Evolutionary conservation across 2,329 filamentous ascomycete genomes (phyloP).

Genomic region (Teratosphaeria destructans): DNA sequence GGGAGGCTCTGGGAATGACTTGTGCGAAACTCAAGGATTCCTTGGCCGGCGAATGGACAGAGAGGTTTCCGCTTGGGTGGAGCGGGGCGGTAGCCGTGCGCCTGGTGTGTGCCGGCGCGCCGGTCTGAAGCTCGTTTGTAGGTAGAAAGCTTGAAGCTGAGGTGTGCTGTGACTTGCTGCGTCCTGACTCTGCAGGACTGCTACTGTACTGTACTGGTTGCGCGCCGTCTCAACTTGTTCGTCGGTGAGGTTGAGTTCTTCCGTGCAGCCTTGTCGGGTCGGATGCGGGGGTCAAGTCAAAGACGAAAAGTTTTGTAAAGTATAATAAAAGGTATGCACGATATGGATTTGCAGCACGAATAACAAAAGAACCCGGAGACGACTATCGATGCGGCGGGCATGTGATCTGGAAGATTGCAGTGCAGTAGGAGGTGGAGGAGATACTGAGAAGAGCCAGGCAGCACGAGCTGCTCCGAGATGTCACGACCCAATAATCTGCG

Average conservation of each 20-base stretch:
- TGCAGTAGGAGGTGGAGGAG: background rate
- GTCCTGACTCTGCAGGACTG: background rate
- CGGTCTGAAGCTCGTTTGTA: background rate
- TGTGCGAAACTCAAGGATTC: conserved; percentile 2
- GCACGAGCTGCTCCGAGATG: background rate
- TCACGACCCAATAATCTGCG: background rate
- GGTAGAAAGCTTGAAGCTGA: background rate
- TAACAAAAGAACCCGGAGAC: background rate
- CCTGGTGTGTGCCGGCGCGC: background rate
- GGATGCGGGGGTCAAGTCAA: background rate
- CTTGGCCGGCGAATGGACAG: conserved; percentile 1
- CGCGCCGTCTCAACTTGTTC: background rate
- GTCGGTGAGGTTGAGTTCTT: background rate
- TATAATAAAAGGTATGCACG: background rate
- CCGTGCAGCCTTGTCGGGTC: background rate
- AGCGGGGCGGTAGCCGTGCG: background rate
- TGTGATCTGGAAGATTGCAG: background rate
- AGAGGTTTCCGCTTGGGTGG: conserved; percentile 1
- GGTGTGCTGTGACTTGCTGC: background rate
- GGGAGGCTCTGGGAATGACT: background rate
- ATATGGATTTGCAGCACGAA: background rate
- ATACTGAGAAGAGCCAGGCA: background rate
- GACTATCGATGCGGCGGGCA: background rate
- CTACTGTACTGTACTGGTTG: background rate
- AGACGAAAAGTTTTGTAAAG: background rate